phyloP scores from a whole-genome alignment of 768 basidiomycete genomes.

The Cyathus striatus region DNA sequence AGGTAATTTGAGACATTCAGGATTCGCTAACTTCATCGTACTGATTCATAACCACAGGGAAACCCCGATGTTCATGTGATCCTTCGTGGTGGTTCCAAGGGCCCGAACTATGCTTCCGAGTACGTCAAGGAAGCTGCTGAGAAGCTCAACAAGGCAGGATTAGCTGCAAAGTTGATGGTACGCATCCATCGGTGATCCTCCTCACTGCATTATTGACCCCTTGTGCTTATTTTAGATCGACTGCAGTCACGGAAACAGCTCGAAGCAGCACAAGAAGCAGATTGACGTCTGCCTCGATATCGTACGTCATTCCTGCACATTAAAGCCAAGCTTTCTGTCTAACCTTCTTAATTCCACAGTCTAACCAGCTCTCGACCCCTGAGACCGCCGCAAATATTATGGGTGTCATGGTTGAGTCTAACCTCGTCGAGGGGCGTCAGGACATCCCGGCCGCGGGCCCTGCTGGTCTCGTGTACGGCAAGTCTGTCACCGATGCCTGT shows the following conservation, averaged over 20 bases:
- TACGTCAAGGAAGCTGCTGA: slow-evolving; percentile 71
- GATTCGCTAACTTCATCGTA: slow-evolving; percentile 2
- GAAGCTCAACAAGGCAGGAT: slow-evolving; percentile 74
- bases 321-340: slow-evolving; percentile 8
- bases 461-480: slow-evolving; percentile 71
- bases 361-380: slow-evolving; percentile 62
- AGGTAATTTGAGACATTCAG: slow-evolving; percentile 36
- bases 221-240: slow-evolving; percentile 57
- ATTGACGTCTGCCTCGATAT: slow-evolving; percentile 87
- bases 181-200: slow-evolving; percentile 12
- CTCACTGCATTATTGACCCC: slow-evolving; percentile 1
- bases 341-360: slow-evolving; percentile 36
- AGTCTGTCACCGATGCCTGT: slow-evolving; percentile 87
- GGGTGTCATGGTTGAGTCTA: slow-evolving; percentile 96
- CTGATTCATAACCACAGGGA: slow-evolving; percentile 41
- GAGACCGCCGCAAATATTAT: slow-evolving; percentile 74
- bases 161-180: slow-evolving; percentile 86
- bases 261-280: slow-evolving; percentile 88
- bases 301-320: slow-evolving; percentile 37
- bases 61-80: slow-evolving; percentile 94
- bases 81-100: slow-evolving; percentile 82
- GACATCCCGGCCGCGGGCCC: slow-evolving; percentile 75
- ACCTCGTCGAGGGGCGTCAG: slow-evolving; percentile 83
- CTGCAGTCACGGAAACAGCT: slow-evolving; percentile 95
- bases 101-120: slow-evolving; percentile 84